A percentile compares a stretch with the other conserved stretches of the same genome.
Conservation (phyloP, 345 rosid genomes). For the Acer negundo region DNA sequence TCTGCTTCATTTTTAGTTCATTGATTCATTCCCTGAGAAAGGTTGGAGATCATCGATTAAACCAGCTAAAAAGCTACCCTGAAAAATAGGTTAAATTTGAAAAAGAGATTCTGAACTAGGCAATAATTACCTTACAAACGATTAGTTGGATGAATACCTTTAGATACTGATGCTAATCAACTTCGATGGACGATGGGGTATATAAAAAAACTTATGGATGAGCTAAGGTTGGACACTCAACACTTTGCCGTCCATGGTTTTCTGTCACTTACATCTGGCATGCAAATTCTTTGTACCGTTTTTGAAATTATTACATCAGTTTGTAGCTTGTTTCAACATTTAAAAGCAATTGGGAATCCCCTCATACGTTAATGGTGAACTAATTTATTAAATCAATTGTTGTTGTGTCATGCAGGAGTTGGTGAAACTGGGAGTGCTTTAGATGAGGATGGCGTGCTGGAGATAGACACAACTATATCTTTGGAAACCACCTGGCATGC, state of each 20-base stretch:
- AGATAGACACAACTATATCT: conserved; percentile 73
- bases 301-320: background rate
- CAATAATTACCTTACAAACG: background rate
- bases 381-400: background rate
- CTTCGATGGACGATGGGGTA: background rate
- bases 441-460: conserved; percentile 76
- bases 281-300: background rate
- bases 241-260: background rate
- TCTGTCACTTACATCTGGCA: background rate
- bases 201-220: background rate
- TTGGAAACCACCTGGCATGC: conserved; percentile 90
- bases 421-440: conserved; percentile 73
- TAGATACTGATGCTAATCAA: background rate
- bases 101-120: background rate
- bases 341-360: conserved; percentile 5
- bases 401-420: conserved; percentile 46
- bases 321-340: background rate
- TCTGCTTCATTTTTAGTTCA: background rate
- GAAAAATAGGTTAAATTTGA: background rate
- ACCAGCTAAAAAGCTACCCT: no score
- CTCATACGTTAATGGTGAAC: background rate
- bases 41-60: background rate
- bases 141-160: no score
- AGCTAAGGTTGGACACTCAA: background rate
- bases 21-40: background rate